Conservation (phyloP, 1,284 basidiomycete species). For the Sutorius eximius region DNA sequence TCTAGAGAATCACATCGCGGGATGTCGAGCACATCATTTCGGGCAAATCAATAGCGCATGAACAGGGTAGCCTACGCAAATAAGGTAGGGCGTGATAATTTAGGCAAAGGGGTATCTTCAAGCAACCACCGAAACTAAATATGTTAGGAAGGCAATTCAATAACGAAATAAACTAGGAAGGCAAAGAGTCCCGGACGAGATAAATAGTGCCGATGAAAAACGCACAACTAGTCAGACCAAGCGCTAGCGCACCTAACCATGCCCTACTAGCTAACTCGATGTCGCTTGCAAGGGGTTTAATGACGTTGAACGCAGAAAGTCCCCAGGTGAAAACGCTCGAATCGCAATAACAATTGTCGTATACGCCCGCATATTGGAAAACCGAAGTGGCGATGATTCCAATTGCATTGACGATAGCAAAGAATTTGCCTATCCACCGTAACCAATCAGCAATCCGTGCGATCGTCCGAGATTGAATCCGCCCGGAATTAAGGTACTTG, state of each 20-base stretch:
- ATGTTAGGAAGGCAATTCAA: no score
- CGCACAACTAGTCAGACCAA: constrained; percentile 9
- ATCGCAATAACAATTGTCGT: constrained; percentile 27
- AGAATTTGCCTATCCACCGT: constrained; percentile 25
- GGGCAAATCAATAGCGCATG: no score
- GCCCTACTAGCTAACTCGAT: constrained; percentile 1
- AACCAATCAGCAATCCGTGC: constrained; percentile 13
- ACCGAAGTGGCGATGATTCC: constrained; percentile 19
- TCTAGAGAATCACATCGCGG: no score
- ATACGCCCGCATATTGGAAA: constrained; percentile 24
- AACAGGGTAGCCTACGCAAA: no score
- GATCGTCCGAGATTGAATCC: background rate
- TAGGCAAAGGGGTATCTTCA: no score
- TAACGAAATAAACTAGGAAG: background rate
- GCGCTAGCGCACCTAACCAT: constrained; percentile 23
- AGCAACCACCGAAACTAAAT: no score
- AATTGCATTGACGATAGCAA: constrained; percentile 27
- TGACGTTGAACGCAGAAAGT: constrained; percentile 9
- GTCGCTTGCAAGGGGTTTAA: constrained; percentile 5
- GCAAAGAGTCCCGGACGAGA: constrained; percentile 19
- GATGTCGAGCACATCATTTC: no score
- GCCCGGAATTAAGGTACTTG: background rate
- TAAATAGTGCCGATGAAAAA: constrained; percentile 26
- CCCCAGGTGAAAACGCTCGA: constrained; percentile 16
- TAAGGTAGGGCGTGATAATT: no score